Conservation (phyloP, 2,329 filamentous ascomycete genomes). For the Trichoderma sp. region DNA sequence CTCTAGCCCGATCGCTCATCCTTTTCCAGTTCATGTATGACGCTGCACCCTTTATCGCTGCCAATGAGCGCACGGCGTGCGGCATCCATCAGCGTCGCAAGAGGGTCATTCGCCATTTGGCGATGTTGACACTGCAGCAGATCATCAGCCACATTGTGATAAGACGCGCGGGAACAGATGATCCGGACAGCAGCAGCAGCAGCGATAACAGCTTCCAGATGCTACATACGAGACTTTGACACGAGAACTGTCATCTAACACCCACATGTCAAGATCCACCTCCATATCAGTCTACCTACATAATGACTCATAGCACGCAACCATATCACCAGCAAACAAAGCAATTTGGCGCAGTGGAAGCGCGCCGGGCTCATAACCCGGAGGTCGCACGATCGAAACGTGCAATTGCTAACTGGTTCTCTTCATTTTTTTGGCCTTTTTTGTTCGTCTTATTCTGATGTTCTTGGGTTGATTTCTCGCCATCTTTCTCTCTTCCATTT, state of each 20-base stretch:
- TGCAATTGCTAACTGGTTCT: conserved; percentile 37
- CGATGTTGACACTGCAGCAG: background rate
- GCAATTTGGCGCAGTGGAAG: conserved; percentile 40
- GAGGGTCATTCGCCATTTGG: background rate
- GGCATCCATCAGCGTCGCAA: conserved; percentile 4
- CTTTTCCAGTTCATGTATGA: background rate
- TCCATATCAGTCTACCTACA: background rate
- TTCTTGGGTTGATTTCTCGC: background rate
- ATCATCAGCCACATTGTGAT: background rate
- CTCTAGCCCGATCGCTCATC: conserved; percentile 2
- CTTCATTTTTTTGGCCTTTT: conserved; percentile 25
- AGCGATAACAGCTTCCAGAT: background rate
- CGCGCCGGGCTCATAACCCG: conserved; percentile 39
- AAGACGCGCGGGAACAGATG: background rate
- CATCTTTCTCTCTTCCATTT: background rate
- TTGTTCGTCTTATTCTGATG: background rate
- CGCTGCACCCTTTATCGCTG: background rate
- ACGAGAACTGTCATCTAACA: too few species aligned
- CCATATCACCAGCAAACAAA: conserved; percentile 29
- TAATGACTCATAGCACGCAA: conserved; percentile 7
- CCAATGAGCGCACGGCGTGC: conserved; percentile 14
- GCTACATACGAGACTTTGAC: background rate
- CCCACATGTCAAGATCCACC: background rate
- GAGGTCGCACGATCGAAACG: conserved; percentile 39
- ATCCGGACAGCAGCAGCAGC: background rate